Conservation (phyloP, 805 yeast species). For the Blastobotrys terrestris region DNA sequence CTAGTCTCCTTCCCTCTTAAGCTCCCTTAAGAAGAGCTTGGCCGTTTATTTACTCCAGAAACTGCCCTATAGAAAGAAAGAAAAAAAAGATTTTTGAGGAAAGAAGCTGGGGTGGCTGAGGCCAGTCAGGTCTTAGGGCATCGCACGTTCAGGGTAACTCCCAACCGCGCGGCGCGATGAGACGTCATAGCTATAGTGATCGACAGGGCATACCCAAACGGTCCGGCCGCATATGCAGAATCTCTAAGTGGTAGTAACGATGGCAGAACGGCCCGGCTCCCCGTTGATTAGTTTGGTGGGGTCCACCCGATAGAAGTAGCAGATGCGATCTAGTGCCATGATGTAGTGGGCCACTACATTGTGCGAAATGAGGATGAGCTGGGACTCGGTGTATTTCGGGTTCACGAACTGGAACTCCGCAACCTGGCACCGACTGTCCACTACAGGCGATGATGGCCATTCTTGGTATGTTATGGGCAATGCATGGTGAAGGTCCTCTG, state of each 20-base stretch:
- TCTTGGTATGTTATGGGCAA: background rate
- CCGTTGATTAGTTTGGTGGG: background rate
- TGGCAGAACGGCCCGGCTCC: background rate
- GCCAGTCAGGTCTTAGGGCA: no score
- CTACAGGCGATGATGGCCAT: background rate
- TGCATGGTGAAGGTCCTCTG: constrained; percentile 15
- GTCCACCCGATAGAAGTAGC: constrained; percentile 3
- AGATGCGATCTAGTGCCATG: background rate
- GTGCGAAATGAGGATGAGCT: background rate
- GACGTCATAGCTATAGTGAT: background rate
- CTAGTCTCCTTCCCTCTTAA: background rate
- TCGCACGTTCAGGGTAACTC: background rate
- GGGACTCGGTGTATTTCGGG: constrained; percentile 1
- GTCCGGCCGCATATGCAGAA: background rate
- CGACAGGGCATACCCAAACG: background rate
- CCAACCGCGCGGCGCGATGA: background rate
- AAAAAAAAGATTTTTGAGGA: background rate
- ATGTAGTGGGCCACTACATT: background rate
- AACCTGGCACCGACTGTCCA: background rate
- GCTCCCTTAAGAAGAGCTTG: background rate
- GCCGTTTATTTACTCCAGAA: background rate
- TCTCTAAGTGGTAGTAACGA: background rate
- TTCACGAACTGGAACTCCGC: constrained; percentile 5
- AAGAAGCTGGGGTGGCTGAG: background rate
- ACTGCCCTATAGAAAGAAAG: background rate